phyloP scores from a whole-genome alignment of 306 rosid genomes.

The Sophora flavescens region DNA sequence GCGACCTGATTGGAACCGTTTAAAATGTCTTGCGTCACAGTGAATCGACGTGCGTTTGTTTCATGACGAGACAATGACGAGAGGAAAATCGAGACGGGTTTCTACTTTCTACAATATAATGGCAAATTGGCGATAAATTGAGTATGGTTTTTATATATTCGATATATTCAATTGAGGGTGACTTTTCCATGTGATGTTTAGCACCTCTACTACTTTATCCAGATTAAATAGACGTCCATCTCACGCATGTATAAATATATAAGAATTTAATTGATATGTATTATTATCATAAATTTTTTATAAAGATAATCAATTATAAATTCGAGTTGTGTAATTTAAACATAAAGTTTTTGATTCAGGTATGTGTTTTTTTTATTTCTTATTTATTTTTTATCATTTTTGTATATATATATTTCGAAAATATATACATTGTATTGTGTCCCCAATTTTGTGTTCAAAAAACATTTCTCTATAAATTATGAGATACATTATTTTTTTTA shows the following conservation, averaged over 20 bases:
- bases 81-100: neutral
- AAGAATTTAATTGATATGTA: neutral
- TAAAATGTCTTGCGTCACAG: slow-evolving; percentile 70
- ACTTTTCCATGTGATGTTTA: slow-evolving; percentile 29
- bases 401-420: too few relatives aligned
- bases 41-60: slow-evolving; percentile 63
- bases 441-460: too few relatives aligned
- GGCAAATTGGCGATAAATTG: slow-evolving; percentile 12
- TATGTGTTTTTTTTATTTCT: too few relatives aligned
- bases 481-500: too few relatives aligned
- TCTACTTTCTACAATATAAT: neutral
- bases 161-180: neutral
- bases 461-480: too few relatives aligned
- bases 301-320: too few relatives aligned
- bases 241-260: slow-evolving; percentile 51
- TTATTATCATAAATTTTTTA: too few relatives aligned
- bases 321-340: too few relatives aligned
- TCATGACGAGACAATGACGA: slow-evolving; percentile 53
- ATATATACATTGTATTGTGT: too few relatives aligned
- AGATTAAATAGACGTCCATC: slow-evolving; percentile 60
- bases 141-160: neutral
- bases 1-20: slow-evolving; percentile 73
- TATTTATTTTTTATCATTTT: too few relatives aligned
- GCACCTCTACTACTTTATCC: slow-evolving; percentile 47
- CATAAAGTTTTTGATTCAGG: too few relatives aligned